Base-by-base conservation (phyloP, 2,329 filamentous ascomycete species). In the Fusarium sp. region DNA sequence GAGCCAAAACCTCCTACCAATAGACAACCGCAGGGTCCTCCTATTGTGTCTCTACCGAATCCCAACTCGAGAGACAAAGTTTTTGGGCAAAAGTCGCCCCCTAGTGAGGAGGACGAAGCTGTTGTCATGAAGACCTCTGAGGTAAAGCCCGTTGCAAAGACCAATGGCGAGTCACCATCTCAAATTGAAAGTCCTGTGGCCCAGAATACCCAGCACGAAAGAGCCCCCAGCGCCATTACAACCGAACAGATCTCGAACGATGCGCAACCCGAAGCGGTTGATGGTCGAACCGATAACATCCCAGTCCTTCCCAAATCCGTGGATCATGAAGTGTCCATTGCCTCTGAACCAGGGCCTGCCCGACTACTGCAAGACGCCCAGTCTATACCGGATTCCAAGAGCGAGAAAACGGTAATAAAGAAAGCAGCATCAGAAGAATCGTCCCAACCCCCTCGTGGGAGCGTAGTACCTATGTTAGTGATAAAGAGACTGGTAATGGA, bases 71-170 rank as follows among this genome's bases (percentile, higher is more conserved):
- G 45, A 24, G 56, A 34, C n/a, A 64, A 58, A 72, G 43, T 67
- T 65, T 40, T 59, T 56, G 61, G 70, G 46, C 44, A 73, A 62
- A 58, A 70, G 62, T 65, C 62, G 62, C 65, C 70, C 67, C 56
- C 70, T 13, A 81, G 78, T 43, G 80, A 82, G 48, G 82, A 83
- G 53, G 82, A 83, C 49, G 82, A 83, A 65, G 79, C 78, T 7
- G 76, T 84, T n/a, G 80, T 78, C 45, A 77, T 74, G 72, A 78
- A 74, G 48, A 75, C 57, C 49, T 51, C 69, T 46, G 67, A 70
- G 58, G 65, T 65, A 64, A 65, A 61, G 38, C 48, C 67, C 45
- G 69, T 53, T 44, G 61, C 62, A 29, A 74, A 68, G 30, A 58
- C 46, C 38, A 51, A 55, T 60, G 48, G 51, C 32, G 43, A 54